A percentile compares a stretch with the other conserved stretches of the same genome.
Conservation (phyloP, 306 rosid genomes). For the Castanopsis chinensis region DNA sequence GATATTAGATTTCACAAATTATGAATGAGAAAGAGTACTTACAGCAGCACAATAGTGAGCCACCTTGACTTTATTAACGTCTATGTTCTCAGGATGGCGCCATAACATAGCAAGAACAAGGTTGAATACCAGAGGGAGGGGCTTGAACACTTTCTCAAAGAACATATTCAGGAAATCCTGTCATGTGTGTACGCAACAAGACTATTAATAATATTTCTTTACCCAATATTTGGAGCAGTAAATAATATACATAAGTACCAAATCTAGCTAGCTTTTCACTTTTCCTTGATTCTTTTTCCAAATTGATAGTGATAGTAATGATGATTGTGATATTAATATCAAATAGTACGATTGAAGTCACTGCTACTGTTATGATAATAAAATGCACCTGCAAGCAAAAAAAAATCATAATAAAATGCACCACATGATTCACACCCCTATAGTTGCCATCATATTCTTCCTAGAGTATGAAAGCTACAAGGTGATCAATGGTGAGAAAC, state of each 20-base stretch:
- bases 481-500: too few relatives aligned
- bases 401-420: too few relatives aligned
- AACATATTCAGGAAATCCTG: constrained; percentile 72
- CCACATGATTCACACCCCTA: too few relatives aligned
- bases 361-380: too few relatives aligned
- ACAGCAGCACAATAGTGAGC: constrained; percentile 72
- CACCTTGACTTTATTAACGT: constrained; percentile 45
- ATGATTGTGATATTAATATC: background rate
- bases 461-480: too few relatives aligned
- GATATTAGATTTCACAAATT: background rate
- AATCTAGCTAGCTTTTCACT: background rate
- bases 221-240: background rate
- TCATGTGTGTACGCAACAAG: background rate
- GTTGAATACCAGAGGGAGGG: constrained; percentile 54
- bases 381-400: too few relatives aligned
- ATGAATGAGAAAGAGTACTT: constrained; percentile 17
- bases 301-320: background rate
- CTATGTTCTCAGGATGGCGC: constrained; percentile 68
- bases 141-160: constrained; percentile 51
- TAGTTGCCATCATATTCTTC: too few relatives aligned
- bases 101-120: constrained; percentile 60
- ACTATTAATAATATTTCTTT: background rate
- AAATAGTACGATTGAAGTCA: background rate
- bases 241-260: too few relatives aligned
- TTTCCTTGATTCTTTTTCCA: background rate